These are phyloP conservation scores for Cryoendolithus antarcticus DNA, from an alignment of 2,329 filamentous ascomycete genomes.

Conservation along the genomic window DNA sequence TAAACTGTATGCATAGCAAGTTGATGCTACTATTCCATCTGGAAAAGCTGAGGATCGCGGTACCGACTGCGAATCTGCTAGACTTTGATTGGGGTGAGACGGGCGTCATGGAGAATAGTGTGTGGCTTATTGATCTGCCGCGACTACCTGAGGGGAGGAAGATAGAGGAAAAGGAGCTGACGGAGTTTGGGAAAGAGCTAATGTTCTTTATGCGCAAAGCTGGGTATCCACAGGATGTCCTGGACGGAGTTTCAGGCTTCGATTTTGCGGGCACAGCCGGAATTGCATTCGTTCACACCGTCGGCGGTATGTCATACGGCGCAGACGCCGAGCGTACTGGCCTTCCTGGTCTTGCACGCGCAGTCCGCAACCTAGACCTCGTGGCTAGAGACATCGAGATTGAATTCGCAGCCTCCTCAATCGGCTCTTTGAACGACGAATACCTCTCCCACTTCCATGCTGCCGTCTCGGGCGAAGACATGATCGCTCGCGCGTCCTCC, in stretches of 20 bases:
- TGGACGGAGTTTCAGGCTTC: conserved; percentile 60
- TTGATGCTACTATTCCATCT: conserved; percentile 77
- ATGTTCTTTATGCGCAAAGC: conserved; percentile 57
- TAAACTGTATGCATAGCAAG: conserved; percentile 84
- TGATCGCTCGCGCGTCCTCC: conserved; percentile 6
- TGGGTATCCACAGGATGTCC: conserved; percentile 50
- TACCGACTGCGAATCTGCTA: conserved; percentile 79
- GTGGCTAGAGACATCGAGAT: conserved; percentile 17
- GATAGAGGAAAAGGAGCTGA: conserved; percentile 23
- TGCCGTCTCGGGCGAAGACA: conserved; percentile 40
- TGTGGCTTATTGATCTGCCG: conserved; percentile 89
- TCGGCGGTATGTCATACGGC: conserved; percentile 32
- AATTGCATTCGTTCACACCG: conserved; percentile 73
- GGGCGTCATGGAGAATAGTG: conserved; percentile 74
- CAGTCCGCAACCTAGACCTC: conserved; percentile 53
- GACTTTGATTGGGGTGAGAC: conserved; percentile 82
- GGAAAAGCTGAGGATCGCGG: conserved; percentile 60
- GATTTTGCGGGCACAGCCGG: conserved; percentile 64
- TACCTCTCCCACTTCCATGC: conserved; percentile 51
- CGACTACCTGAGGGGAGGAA: conserved; percentile 28
- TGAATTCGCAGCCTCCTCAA: conserved; percentile 68
- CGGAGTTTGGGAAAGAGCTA: conserved; percentile 58
- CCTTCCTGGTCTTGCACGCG: conserved; percentile 58
- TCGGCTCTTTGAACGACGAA: conserved; percentile 60
- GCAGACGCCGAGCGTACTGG: conserved; percentile 45